These are phyloP conservation scores for Glomus cerebriforme DNA, from an alignment of 192 early-diverging fungal genomes.

Conservation along the genomic window DNA sequence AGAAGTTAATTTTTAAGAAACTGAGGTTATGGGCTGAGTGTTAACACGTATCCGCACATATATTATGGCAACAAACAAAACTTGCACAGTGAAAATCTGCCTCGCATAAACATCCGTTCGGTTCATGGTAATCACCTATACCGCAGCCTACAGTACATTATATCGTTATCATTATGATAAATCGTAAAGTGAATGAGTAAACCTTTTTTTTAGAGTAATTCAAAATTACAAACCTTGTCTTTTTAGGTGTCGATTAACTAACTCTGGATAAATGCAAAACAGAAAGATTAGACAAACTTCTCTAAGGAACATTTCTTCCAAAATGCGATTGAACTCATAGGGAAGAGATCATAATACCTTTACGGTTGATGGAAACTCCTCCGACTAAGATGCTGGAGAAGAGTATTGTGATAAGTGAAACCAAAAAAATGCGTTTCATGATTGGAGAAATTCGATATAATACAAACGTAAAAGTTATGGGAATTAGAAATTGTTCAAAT, in stretches of 20 bases:
- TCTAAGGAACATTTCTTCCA: background rate
- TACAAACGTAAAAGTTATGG: background rate
- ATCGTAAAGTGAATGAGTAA: background rate
- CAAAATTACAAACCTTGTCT: background rate
- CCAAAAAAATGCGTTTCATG: background rate
- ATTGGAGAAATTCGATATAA: no score
- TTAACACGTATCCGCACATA: background rate
- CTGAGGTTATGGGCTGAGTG: no score
- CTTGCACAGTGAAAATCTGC: background rate
- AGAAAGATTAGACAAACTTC: background rate
- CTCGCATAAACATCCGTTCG: background rate
- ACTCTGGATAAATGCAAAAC: background rate
- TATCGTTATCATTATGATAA: background rate
- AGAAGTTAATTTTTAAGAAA: no score
- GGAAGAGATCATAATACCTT: background rate
- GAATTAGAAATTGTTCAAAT: background rate
- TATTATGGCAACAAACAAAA: background rate
- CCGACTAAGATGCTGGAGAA: background rate
- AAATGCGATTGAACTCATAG: background rate
- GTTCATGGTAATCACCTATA: background rate
- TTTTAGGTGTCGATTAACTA: background rate
- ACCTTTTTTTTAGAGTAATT: background rate
- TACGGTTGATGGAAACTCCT: background rate
- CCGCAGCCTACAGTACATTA: background rate
- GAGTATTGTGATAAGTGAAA: background rate